A percentile compares a stretch with the other conserved stretches of the same genome.
phyloP scores from a whole-genome alignment of 768 basidiomycete genomes.

The Boletus coccyginus region DNA sequence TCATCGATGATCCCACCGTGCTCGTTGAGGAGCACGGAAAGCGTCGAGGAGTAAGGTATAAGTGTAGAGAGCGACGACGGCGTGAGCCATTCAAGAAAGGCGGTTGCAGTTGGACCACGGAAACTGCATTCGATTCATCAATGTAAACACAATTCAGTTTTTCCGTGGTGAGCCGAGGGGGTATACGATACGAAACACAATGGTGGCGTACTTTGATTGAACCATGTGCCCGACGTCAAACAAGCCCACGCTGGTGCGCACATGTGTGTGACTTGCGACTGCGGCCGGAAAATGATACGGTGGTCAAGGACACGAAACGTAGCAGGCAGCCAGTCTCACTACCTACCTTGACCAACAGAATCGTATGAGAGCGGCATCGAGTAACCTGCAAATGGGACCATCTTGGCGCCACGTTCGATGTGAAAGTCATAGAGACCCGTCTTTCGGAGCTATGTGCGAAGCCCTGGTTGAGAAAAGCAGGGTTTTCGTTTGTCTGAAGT shows the following conservation, averaged over 20 bases:
- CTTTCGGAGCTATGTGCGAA: slow-evolving; percentile 41
- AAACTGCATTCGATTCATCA: slow-evolving; percentile 48
- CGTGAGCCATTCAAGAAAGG: slow-evolving; percentile 86
- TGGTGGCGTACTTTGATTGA: slow-evolving; percentile 68
- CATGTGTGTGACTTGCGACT: slow-evolving; percentile 92
- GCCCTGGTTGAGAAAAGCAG: background rate
- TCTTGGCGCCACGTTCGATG: slow-evolving; percentile 76
- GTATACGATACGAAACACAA: background rate
- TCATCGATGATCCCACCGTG: slow-evolving; percentile 96
- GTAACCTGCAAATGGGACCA: slow-evolving; percentile 96
- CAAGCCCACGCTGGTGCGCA: slow-evolving; percentile 76
- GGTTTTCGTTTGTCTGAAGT: background rate
- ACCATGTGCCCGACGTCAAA: slow-evolving; percentile 99
- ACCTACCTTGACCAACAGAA: slow-evolving; percentile 71
- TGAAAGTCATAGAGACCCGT: slow-evolving; percentile 92
- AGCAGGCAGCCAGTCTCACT: background rate
- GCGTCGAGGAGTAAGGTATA: slow-evolving; percentile 72
- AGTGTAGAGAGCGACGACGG: slow-evolving; percentile 76
- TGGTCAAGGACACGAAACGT: slow-evolving; percentile 13
- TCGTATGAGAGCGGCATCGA: slow-evolving; percentile 92
- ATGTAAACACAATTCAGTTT: background rate
- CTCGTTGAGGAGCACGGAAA: slow-evolving; percentile 88
- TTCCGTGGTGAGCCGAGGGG: background rate
- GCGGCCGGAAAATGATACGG: slow-evolving; percentile 3
- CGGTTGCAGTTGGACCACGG: slow-evolving; percentile 71